Conservation (phyloP, 2,329 filamentous ascomycete species). For the Botryotinia globosa region DNA sequence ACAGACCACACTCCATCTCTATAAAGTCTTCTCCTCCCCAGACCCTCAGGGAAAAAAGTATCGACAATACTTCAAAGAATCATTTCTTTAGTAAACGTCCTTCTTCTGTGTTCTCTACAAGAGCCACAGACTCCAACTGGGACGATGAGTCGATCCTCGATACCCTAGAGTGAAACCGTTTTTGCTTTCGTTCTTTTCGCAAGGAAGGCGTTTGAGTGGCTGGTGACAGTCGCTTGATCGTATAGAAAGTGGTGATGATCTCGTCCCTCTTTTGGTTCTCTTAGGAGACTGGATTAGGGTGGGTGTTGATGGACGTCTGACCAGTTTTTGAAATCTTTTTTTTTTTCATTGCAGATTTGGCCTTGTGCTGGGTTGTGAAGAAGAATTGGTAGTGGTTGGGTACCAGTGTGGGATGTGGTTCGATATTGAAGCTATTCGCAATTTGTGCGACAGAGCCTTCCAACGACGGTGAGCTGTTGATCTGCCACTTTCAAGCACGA, state of each 20-base stretch:
- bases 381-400: not conserved
- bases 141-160: conserved; percentile 90
- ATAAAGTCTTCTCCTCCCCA: not conserved
- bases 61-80: conserved; percentile 18
- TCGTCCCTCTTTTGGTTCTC: conserved; percentile 71
- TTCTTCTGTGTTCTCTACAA: conserved; percentile 84
- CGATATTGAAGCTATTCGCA: not conserved
- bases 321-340: conserved; percentile 50
- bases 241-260: conserved; percentile 95
- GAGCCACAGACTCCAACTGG: conserved; percentile 93
- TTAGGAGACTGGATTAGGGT: conserved; percentile 75
- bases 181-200: conserved; percentile 49
- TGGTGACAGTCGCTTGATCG: conserved; percentile 42
- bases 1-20: not conserved
- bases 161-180: conserved; percentile 80
- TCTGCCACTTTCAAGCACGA: not conserved
- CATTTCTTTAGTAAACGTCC: conserved; percentile 94
- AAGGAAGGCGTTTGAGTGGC: conserved; percentile 22
- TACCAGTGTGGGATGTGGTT: not conserved
- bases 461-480: not conserved
- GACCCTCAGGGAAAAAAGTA: conserved; percentile 4
- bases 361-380: not conserved
- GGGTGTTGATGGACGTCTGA: conserved; percentile 89
- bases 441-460: not conserved
- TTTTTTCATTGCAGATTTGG: conserved; percentile 52